Evolutionary conservation across 2,329 filamentous ascomycete species (phyloP).

Genomic region (Chaetomium sp.): DNA sequence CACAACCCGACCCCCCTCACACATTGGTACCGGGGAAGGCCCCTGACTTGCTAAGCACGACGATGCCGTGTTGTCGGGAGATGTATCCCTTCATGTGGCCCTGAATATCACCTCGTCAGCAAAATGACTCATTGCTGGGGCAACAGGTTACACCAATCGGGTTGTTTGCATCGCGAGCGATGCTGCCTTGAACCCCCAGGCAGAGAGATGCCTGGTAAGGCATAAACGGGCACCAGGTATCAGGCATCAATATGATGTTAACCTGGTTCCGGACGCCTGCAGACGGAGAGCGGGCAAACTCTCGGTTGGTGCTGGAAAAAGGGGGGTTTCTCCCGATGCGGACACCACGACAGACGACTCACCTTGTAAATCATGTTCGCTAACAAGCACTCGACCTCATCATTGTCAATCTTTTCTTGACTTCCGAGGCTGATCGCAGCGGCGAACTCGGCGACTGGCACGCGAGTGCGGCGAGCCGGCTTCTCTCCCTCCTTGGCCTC

Average conservation of each 20-base stretch:
- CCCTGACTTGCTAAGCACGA: constrained; percentile 89
- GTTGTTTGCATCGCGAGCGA: constrained; percentile 1
- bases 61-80: constrained; percentile 81
- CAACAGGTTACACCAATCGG: constrained; percentile 24
- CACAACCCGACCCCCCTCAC: constrained; percentile 37
- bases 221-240: not conserved
- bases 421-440: constrained; percentile 78
- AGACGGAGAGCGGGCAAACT: not conserved
- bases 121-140: constrained; percentile 40
- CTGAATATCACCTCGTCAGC: constrained; percentile 53
- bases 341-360: constrained; percentile 23
- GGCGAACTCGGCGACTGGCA: constrained; percentile 81
- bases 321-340: not conserved
- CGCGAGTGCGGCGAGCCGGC: constrained; percentile 70
- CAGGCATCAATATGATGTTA: constrained; percentile 25
- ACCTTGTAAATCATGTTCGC: constrained; percentile 99
- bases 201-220: constrained; percentile 1
- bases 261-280: not conserved
- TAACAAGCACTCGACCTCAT: constrained; percentile 93
- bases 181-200: constrained; percentile 27
- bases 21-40: constrained; percentile 90
- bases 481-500: constrained; percentile 67
- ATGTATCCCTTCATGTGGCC: constrained; percentile 98
- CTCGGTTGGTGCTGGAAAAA: not conserved
- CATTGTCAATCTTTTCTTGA: constrained; percentile 70